Conservation (phyloP, 1,139 yeast species). For the Geotrichum candidum region DNA sequence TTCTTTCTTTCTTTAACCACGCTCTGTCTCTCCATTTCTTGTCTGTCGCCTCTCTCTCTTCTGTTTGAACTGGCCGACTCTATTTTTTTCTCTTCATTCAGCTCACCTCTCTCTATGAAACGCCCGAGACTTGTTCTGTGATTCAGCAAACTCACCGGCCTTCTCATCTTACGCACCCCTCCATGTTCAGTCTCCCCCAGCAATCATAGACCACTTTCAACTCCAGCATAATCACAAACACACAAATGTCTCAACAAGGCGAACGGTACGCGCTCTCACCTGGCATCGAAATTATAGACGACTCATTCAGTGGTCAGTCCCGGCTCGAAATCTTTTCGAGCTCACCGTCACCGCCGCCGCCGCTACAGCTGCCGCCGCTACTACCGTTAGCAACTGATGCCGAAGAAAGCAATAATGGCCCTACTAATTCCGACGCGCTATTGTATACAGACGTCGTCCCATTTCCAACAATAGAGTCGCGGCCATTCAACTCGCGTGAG, state of each 20-base stretch:
- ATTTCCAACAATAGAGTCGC: constrained; percentile 14
- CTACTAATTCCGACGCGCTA: background rate
- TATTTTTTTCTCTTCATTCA: background rate
- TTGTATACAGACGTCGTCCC: constrained; percentile 11
- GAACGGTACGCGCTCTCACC: constrained; percentile 1
- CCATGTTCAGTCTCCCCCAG: background rate
- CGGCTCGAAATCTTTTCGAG: background rate
- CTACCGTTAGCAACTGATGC: background rate
- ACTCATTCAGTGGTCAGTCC: background rate
- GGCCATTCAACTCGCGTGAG: constrained; percentile 15
- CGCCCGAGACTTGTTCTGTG: background rate
- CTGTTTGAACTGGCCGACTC: background rate
- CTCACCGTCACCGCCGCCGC: background rate
- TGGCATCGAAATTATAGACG: constrained; percentile 3
- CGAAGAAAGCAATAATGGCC: background rate
- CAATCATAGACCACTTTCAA: background rate
- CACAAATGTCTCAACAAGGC: background rate
- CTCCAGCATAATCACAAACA: background rate
- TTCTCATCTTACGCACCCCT: background rate
- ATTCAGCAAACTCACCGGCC: background rate
- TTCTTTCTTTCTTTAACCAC: constrained; percentile 1
- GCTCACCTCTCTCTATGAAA: background rate
- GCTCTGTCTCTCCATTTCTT: background rate
- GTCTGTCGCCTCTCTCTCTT: background rate
- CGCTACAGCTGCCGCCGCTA: background rate